Percentiles rank a stretch among this genome's conserved stretches.
Conservation (phyloP, 768 basidiomycete species). For the Sporobolomyces pararoseus region DNA sequence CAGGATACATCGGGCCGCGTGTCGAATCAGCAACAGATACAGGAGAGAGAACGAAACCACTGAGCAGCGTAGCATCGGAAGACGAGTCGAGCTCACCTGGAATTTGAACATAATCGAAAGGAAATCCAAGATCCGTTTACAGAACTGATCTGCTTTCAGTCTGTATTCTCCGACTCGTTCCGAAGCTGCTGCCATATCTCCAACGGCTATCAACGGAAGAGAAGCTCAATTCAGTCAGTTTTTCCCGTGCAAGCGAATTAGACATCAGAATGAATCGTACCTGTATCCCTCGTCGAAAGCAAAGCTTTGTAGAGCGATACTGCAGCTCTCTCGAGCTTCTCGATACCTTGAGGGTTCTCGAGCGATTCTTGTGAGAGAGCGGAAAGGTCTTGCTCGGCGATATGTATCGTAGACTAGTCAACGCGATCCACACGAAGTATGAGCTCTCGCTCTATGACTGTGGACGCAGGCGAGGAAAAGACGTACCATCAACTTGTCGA, state of each 20-base stretch:
- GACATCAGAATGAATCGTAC: slow-evolving; percentile 51
- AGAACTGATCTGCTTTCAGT: slow-evolving; percentile 85
- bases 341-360: slow-evolving; percentile 71
- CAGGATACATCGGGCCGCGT: background rate
- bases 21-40: too few relatives aligned
- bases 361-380: slow-evolving; percentile 84
- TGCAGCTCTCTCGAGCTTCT: slow-evolving; percentile 73
- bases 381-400: slow-evolving; percentile 69
- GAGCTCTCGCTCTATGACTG: background rate
- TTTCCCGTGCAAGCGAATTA: background rate
- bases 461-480: background rate
- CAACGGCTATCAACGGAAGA: slow-evolving; percentile 29
- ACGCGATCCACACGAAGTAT: background rate
- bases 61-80: background rate
- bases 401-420: slow-evolving; percentile 89
- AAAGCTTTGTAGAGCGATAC: slow-evolving; percentile 91
- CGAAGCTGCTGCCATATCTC: slow-evolving; percentile 96
- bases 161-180: slow-evolving; percentile 85
- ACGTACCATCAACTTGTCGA: slow-evolving; percentile 78
- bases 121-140: slow-evolving; percentile 84
- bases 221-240: background rate
- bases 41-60: background rate
- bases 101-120: slow-evolving; percentile 85
- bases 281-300: slow-evolving; percentile 81
- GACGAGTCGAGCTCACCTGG: slow-evolving; percentile 57